A percentile compares a stretch with the other conserved stretches of the same genome.
Evolutionary conservation across 768 basidiomycete genomes (phyloP).

Genomic region (Hericium coralloides): DNA sequence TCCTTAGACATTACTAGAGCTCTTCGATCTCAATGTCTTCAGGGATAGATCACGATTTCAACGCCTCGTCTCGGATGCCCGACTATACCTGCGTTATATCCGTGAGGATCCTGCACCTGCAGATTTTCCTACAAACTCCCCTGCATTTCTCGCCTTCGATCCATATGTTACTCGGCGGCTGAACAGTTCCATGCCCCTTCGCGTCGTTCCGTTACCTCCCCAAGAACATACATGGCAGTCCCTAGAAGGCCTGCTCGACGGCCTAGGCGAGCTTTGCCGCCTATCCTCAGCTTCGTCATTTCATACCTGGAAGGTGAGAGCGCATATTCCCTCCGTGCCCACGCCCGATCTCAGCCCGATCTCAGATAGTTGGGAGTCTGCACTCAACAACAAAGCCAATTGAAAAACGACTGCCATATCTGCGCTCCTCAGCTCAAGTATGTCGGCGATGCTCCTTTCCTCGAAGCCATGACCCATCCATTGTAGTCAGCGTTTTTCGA

Average conservation of each 20-base stretch:
- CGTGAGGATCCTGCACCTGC: constrained; percentile 26
- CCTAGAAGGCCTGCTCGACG: constrained; percentile 41
- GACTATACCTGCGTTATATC: constrained; percentile 32
- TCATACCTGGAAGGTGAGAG: constrained; percentile 54
- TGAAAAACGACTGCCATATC: constrained; percentile 39
- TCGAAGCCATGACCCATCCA: not conserved
- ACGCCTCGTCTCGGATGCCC: constrained; percentile 30
- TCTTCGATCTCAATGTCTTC: constrained; percentile 35
- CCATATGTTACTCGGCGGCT: constrained; percentile 58
- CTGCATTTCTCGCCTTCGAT: constrained; percentile 51
- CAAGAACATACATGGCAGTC: constrained; percentile 43
- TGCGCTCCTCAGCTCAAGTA: constrained; percentile 61
- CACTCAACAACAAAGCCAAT: constrained; percentile 37
- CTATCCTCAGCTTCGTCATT: constrained; percentile 38
- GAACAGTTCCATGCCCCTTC: constrained; percentile 59
- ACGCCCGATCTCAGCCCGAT: not conserved
- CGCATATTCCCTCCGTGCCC: no score
- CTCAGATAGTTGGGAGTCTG: constrained; percentile 41
- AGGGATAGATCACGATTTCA: constrained; percentile 29
- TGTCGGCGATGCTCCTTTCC: not conserved
- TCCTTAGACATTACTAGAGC: constrained; percentile 38
- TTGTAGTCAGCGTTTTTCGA: constrained; percentile 1
- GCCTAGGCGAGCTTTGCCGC: constrained; percentile 42
- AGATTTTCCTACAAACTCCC: constrained; percentile 33
- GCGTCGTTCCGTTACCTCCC: constrained; percentile 43